Percentiles rank a stretch among this genome's conserved stretches.
Evolutionary conservation across 257 asterid species (phyloP).

Genomic region (Sherardia arvensis): DNA sequence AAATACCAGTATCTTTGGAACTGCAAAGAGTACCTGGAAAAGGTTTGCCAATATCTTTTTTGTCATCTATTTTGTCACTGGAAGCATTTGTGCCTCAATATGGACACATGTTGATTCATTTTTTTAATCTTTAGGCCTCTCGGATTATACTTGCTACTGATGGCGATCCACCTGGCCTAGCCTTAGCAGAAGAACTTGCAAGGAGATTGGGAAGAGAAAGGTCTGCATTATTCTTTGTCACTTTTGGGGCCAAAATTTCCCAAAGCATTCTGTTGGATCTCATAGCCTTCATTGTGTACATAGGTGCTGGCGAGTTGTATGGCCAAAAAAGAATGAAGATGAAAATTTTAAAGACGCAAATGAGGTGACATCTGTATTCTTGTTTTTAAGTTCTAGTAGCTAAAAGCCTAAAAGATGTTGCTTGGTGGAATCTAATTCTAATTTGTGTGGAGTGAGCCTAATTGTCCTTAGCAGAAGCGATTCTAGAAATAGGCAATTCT

Average conservation of each 20-base stretch:
- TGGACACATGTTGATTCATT: constrained; percentile 8
- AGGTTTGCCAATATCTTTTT: constrained; percentile 37
- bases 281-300: constrained; percentile 17
- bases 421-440: too few species aligned
- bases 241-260: not conserved
- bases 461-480: too few species aligned
- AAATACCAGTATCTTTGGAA: constrained; percentile 93
- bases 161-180: constrained; percentile 91
- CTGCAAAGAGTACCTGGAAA: constrained; percentile 69
- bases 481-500: too few species aligned
- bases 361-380: constrained; percentile 46
- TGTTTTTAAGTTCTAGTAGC: not conserved
- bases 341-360: constrained; percentile 85
- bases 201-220: constrained; percentile 95
- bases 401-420: not conserved
- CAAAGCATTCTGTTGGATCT: not conserved
- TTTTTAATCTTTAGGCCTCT: constrained; percentile 50
- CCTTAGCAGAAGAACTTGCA: constrained; percentile 98
- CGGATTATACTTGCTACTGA: constrained; percentile 97
- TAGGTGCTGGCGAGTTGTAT: constrained; percentile 97
- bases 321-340: constrained; percentile 71
- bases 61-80: constrained; percentile 2
- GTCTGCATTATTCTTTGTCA: constrained; percentile 23
- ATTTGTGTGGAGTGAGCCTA: not conserved
- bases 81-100: not conserved